Conservation (phyloP, 2,329 filamentous ascomycete species). For the Setomelanomma holmii region DNA sequence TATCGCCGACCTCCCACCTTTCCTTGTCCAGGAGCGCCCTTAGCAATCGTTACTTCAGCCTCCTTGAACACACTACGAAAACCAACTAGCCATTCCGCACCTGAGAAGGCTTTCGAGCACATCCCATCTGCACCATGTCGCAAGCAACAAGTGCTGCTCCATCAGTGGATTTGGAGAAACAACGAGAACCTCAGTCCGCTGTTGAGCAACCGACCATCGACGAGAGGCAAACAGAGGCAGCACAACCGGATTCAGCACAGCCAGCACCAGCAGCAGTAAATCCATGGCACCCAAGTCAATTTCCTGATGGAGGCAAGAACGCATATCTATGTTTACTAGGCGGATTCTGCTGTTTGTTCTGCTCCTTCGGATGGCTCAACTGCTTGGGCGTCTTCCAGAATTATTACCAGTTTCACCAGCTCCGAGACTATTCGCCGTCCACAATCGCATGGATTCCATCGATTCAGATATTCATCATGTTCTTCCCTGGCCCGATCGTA, state of each 20-base stretch:
- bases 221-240: slow-evolving; percentile 16
- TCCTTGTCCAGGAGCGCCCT: too few species aligned
- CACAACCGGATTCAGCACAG: slow-evolving; percentile 9
- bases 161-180: slow-evolving; percentile 26
- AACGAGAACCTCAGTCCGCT: slow-evolving; percentile 9
- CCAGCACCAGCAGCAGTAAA: slow-evolving; percentile 3
- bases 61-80: too few species aligned
- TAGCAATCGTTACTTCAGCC: too few species aligned
- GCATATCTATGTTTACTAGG: slow-evolving; percentile 44
- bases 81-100: background rate
- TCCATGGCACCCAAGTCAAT: slow-evolving; percentile 41
- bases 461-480: slow-evolving; percentile 57
- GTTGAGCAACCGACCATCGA: slow-evolving; percentile 22
- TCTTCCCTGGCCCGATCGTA: slow-evolving; percentile 64
- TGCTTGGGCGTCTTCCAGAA: slow-evolving; percentile 55
- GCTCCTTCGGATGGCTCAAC: slow-evolving; percentile 54
- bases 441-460: slow-evolving; percentile 58
- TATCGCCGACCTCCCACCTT: too few species aligned
- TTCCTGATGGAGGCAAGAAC: slow-evolving; percentile 47
- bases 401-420: slow-evolving; percentile 55
- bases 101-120: too few species aligned
- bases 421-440: slow-evolving; percentile 47
- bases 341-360: slow-evolving; percentile 37
- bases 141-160: background rate
- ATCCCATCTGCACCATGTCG: slow-evolving; percentile 2